Conservation (phyloP, 1,284 basidiomycete species). For the Leucoagaricus sp. region DNA sequence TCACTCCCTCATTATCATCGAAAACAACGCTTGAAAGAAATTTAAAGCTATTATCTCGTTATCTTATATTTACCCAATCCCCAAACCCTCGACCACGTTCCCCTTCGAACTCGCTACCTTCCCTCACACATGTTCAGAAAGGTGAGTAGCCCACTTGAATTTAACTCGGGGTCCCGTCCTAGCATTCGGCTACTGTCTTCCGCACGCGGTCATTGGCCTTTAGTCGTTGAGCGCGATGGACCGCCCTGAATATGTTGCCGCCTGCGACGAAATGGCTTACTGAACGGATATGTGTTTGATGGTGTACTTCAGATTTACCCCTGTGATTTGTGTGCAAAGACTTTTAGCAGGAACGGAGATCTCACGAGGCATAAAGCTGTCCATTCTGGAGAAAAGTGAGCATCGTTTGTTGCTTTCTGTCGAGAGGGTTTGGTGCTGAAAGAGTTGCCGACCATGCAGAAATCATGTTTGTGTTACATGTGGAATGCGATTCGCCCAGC, state of each 20-base stretch:
- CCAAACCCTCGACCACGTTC: no score
- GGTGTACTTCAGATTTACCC: constrained; percentile 18
- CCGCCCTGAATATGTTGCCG: neutral
- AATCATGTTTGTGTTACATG: constrained; percentile 9
- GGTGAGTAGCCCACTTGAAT: neutral
- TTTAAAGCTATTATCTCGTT: no score
- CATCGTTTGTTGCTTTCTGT: constrained; percentile 15
- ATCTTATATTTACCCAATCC: no score
- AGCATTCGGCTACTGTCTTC: neutral
- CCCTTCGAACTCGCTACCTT: no score
- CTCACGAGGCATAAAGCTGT: constrained; percentile 48
- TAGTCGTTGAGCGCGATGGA: neutral
- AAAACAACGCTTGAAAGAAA: no score
- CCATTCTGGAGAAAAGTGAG: constrained; percentile 49
- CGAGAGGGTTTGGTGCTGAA: neutral
- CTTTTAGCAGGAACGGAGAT: constrained; percentile 54
- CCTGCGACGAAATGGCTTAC: neutral
- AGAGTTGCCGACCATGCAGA: neutral
- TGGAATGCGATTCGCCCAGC: constrained; percentile 14
- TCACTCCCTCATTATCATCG: no score
- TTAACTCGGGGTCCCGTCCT: neutral
- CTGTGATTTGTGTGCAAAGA: constrained; percentile 43
- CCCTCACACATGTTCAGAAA: no score
- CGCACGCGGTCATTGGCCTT: neutral
- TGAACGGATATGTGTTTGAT: neutral